Conservation (phyloP, 768 basidiomycete genomes). For the Psilocybe azurescens region DNA sequence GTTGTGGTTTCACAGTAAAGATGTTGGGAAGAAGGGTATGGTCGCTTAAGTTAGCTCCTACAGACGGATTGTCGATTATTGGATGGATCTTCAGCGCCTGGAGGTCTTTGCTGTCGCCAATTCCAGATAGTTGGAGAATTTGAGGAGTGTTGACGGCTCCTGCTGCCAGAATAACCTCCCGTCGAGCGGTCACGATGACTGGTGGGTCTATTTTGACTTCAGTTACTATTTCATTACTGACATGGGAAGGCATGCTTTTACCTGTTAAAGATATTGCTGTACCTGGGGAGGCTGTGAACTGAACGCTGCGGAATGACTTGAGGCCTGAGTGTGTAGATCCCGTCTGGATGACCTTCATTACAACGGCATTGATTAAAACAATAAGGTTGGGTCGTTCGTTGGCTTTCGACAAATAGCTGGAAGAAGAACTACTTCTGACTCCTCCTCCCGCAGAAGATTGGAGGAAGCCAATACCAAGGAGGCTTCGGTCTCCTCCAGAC, state of each 20-base stretch:
- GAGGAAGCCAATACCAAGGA: conserved; percentile 20
- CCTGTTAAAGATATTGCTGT: conserved; percentile 3
- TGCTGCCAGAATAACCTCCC: conserved; percentile 26
- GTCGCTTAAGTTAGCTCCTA: conserved; percentile 26
- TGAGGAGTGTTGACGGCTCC: conserved; percentile 25
- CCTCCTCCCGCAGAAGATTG: conserved; percentile 17
- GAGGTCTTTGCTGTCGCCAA: conserved; percentile 20
- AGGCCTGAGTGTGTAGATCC: conserved; percentile 8
- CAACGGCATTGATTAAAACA: conserved; percentile 17
- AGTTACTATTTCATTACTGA: not conserved
- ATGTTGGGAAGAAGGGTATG: conserved; percentile 21
- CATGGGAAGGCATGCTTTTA: not conserved
- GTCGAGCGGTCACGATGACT: conserved; percentile 5
- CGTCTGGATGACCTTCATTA: conserved; percentile 24
- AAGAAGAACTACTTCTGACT: conserved; percentile 18
- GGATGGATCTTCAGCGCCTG: conserved; percentile 14
- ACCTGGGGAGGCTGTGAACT: conserved; percentile 18
- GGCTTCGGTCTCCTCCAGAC: conserved; percentile 16
- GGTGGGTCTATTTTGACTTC: not conserved
- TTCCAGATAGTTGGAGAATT: conserved; percentile 27
- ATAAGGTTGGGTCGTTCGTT: conserved; percentile 14
- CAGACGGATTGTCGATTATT: conserved; percentile 19
- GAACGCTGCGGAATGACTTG: conserved; percentile 27
- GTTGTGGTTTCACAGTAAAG: conserved; percentile 14
- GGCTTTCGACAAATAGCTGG: conserved; percentile 14